phyloP scores from a whole-genome alignment of 306 rosid genomes.

The Pachyrhizus erosus region DNA sequence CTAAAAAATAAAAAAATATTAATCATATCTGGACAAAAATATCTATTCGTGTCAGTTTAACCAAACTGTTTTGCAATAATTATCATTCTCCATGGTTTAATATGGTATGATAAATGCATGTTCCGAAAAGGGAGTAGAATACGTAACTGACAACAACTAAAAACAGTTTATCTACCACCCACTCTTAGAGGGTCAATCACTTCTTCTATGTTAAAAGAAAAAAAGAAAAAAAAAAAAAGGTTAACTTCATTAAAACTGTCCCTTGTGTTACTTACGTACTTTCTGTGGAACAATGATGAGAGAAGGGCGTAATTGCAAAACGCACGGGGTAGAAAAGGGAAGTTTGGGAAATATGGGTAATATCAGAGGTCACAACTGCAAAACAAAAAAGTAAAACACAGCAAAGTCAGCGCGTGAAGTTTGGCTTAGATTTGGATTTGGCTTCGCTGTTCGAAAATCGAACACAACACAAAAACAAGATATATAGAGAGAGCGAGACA shows the following conservation, averaged over 20 bases:
- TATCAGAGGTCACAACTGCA: not conserved
- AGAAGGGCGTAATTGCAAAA: constrained; percentile 29
- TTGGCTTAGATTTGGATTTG: constrained; percentile 42
- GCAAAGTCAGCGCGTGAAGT: constrained; percentile 47
- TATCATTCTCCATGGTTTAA: not conserved
- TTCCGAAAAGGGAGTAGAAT: not conserved
- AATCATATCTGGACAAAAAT: not conserved
- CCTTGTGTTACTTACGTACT: not conserved
- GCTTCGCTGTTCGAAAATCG: constrained; percentile 56
- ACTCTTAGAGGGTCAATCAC: not conserved
- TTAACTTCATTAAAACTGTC: not conserved
- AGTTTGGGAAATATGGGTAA: not conserved
- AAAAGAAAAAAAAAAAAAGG: no score
- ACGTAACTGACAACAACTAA: not conserved
- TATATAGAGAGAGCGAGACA: constrained; percentile 3
- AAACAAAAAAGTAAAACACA: not conserved
- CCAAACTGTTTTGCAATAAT: not conserved
- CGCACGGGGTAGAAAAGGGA: not conserved
- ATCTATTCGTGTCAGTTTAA: not conserved
- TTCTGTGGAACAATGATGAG: not conserved
- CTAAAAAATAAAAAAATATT: not conserved
- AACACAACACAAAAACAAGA: constrained; percentile 22
- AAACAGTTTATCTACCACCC: not conserved
- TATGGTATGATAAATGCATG: not conserved
- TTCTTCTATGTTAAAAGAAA: no score